These are phyloP conservation scores for Caloboletus firmus DNA, from an alignment of 1,284 basidiomycete species.

Conservation along the genomic window DNA sequence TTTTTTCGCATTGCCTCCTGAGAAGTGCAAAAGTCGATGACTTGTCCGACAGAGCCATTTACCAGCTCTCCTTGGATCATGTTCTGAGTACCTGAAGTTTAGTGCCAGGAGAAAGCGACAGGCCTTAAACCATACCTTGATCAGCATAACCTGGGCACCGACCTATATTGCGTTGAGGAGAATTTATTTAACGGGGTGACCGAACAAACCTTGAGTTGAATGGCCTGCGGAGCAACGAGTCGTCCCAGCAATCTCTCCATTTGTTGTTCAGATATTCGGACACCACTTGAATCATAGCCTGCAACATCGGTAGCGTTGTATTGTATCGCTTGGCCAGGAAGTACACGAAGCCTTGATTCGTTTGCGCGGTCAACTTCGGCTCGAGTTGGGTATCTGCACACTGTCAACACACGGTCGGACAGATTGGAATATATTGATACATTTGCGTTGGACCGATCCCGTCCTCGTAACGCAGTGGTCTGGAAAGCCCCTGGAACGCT, in stretches of 20 bases:
- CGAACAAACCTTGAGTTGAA: conserved; percentile 30
- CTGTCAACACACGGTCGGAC: conserved; percentile 10
- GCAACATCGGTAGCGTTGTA: conserved; percentile 28
- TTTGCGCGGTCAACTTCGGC: conserved; percentile 35
- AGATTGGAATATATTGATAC: conserved; percentile 38
- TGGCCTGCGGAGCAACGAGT: conserved; percentile 26
- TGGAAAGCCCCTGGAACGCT: conserved; percentile 61
- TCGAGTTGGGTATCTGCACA: conserved; percentile 32
- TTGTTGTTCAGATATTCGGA: conserved; percentile 24
- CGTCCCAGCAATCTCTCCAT: conserved; percentile 29
- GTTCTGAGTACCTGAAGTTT: conserved; percentile 40
- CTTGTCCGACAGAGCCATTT: conserved; percentile 86
- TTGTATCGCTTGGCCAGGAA: conserved; percentile 19
- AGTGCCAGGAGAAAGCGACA: not conserved
- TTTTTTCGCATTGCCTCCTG: conserved; percentile 46
- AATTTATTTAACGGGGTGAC: not conserved
- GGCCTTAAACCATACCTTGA: conserved; percentile 49
- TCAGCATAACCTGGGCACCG: conserved; percentile 67
- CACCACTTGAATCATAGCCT: conserved; percentile 28
- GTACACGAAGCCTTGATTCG: conserved; percentile 27
- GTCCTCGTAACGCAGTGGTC: conserved; percentile 63
- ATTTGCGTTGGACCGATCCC: conserved; percentile 83
- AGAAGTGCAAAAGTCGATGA: conserved; percentile 63
- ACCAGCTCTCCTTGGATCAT: conserved; percentile 63
- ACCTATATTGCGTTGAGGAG: conserved; percentile 24